Evolutionary conservation across 164 flowering plant species (phyloP).

Genomic region (Piper betle): DNA sequence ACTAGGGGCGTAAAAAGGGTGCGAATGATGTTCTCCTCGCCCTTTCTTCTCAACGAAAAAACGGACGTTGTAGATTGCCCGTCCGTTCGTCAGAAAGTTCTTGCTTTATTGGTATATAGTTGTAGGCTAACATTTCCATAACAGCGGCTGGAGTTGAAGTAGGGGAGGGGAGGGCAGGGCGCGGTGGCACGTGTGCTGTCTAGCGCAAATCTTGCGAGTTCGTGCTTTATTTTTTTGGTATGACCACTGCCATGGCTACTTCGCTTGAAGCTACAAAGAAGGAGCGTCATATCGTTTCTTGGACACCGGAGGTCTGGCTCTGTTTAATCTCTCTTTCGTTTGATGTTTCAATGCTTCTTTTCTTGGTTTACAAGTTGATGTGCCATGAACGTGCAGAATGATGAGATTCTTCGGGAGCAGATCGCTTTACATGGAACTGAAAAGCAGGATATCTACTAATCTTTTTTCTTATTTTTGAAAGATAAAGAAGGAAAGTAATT

Average conservation of each 20-base stretch:
- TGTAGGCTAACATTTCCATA: conserved; percentile 21
- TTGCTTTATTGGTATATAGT: conserved; percentile 37
- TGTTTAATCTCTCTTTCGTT: conserved; percentile 4
- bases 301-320: conserved; percentile 90
- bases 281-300: conserved; percentile 78
- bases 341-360: no score
- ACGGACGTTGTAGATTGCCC: no score
- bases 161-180: conserved; percentile 6
- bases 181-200: neutral
- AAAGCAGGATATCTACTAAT: conserved; percentile 54
- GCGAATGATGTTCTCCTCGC: neutral
- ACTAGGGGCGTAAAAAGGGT: neutral
- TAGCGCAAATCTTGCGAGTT: neutral
- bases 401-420: conserved; percentile 77
- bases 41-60: no score
- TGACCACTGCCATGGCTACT: conserved; percentile 25
- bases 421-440: conserved; percentile 68
- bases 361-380: conserved; percentile 2
- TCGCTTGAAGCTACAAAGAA: conserved; percentile 23
- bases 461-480: neutral
- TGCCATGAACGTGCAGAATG: conserved; percentile 44
- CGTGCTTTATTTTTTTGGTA: neutral
- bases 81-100: conserved; percentile 12
- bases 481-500: no score
- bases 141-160: conserved; percentile 5